Conservation (phyloP, 2,329 filamentous ascomycete genomes). For the Alternaria panax region DNA sequence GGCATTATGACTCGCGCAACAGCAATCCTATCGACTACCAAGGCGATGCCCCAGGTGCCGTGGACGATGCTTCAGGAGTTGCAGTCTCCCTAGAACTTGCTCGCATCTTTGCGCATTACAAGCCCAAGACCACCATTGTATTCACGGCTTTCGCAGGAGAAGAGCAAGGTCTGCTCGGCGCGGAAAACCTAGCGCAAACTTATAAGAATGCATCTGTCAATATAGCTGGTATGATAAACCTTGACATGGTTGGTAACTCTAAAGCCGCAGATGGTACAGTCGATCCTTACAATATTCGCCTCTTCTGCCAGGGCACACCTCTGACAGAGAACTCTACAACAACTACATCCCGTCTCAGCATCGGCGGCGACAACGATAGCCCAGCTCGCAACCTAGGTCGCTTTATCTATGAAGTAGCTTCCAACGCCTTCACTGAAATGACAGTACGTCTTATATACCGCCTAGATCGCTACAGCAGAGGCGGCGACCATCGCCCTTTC, state of each 20-base stretch:
- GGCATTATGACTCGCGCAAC: constrained; percentile 62
- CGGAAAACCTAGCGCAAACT: constrained; percentile 58
- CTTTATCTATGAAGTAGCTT: constrained; percentile 61
- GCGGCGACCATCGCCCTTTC: constrained; percentile 63
- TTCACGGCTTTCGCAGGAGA: constrained; percentile 64
- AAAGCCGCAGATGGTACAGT: constrained; percentile 52
- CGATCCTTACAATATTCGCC: constrained; percentile 59
- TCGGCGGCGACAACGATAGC: constrained; percentile 58
- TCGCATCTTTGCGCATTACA: constrained; percentile 56
- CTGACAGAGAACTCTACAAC: constrained; percentile 51
- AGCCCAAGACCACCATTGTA: constrained; percentile 59
- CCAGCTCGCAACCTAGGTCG: constrained; percentile 61
- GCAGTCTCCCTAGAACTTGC: constrained; percentile 61
- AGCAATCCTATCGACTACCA: constrained; percentile 58
- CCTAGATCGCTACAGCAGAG: constrained; percentile 62
- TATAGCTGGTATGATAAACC: constrained; percentile 63
- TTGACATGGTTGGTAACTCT: constrained; percentile 62
- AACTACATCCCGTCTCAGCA: constrained; percentile 47
- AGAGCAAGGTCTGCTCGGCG: constrained; percentile 62
- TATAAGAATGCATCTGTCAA: constrained; percentile 58
- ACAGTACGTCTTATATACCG: constrained; percentile 62
- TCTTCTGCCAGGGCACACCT: constrained; percentile 59
- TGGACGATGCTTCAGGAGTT: constrained; percentile 56
- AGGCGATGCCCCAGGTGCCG: constrained; percentile 61
- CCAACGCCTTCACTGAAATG: constrained; percentile 60